Conservation (phyloP, 225 moss, liverwort and hornwort genomes). For the Physcomitrium patens region DNA sequence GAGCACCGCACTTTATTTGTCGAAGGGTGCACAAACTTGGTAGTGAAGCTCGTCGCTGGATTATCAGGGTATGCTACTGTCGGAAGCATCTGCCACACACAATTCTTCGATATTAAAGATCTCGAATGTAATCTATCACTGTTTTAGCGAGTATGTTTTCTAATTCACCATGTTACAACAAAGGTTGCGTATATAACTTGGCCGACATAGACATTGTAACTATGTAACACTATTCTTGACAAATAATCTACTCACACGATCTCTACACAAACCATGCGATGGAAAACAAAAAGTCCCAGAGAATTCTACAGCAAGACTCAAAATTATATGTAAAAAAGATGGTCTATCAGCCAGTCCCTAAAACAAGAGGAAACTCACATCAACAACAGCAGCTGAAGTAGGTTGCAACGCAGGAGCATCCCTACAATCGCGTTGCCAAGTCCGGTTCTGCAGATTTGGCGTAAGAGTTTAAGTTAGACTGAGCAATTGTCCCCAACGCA, state of each 20-base stretch:
- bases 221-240: background rate
- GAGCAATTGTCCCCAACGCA: constrained; percentile 23
- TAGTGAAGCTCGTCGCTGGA: constrained; percentile 97
- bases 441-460: constrained; percentile 68
- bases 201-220: background rate
- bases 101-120: constrained; percentile 24
- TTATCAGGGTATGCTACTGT: constrained; percentile 87
- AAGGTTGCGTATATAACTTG: background rate
- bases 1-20: constrained; percentile 99
- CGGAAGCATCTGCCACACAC: constrained; percentile 77
- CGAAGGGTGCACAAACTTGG: constrained; percentile 99
- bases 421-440: constrained; percentile 93
- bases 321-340: constrained; percentile 8
- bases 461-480: constrained; percentile 27
- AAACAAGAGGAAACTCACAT: constrained; percentile 53
- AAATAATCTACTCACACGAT: background rate
- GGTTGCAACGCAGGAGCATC: constrained; percentile 96
- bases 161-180: background rate
- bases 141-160: too few species aligned
- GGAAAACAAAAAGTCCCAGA: background rate
- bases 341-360: constrained; percentile 18
- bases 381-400: constrained; percentile 80
- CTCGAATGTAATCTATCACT: background rate
- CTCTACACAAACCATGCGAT: background rate
- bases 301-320: background rate